Percentiles rank a stretch among this genome's conserved stretches.
Conservation (phyloP, 2,329 filamentous ascomycete species). For the Penicillium sp. region DNA sequence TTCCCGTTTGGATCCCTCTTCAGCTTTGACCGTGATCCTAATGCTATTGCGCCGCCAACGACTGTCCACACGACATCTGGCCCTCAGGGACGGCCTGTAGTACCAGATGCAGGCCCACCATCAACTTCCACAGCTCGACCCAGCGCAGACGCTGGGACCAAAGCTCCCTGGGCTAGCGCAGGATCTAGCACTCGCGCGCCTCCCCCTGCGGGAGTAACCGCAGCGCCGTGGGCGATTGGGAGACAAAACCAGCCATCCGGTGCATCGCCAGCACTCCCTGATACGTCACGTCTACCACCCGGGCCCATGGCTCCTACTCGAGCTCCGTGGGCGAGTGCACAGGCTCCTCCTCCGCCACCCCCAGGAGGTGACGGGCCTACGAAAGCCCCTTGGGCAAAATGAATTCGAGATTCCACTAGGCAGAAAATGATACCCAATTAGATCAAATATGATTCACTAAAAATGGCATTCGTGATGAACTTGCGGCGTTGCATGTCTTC, state of each 20-base stretch:
- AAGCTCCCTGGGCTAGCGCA: constrained; percentile 42
- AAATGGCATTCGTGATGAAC: background rate
- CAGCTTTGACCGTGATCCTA: constrained; percentile 71
- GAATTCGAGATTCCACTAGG: constrained; percentile 5
- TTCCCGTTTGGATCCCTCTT: constrained; percentile 84
- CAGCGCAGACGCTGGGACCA: constrained; percentile 31
- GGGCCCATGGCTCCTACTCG: constrained; percentile 38
- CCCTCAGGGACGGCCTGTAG: constrained; percentile 30
- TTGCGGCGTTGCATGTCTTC: constrained; percentile 1
- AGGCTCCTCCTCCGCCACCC: constrained; percentile 23
- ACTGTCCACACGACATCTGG: constrained; percentile 58
- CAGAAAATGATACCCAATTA: constrained; percentile 18
- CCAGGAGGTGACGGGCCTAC: constrained; percentile 33
- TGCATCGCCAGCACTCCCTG: constrained; percentile 24
- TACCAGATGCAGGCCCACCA: constrained; percentile 20
- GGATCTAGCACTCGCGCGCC: constrained; percentile 20
- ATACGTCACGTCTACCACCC: constrained; percentile 36
- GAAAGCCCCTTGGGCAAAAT: constrained; percentile 47
- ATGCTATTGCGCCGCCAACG: constrained; percentile 54
- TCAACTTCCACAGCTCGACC: constrained; percentile 23
- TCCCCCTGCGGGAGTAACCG: constrained; percentile 29
- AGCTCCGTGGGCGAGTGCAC: constrained; percentile 38
- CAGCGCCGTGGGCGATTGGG: constrained; percentile 37
- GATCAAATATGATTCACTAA: background rate
- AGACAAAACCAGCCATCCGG: constrained; percentile 19